Percentiles rank a stretch among this genome's conserved stretches.
Conservation (phyloP, 441 rosid genomes). For the Omphalea diandra region DNA sequence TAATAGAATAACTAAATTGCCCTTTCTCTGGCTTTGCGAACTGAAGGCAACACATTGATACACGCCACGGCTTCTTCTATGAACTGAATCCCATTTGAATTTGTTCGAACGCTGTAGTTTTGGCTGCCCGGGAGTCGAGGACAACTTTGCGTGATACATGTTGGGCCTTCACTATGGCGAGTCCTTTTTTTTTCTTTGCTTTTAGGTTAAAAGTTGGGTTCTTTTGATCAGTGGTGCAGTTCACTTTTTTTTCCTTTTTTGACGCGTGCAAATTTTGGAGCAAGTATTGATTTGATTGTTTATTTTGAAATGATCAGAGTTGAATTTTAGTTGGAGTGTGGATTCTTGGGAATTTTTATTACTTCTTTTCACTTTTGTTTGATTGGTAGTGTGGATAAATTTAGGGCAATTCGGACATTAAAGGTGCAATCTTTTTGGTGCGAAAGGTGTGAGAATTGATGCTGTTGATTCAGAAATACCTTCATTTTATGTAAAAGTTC, state of each 20-base stretch:
- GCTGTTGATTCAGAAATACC: not conserved
- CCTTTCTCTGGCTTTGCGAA: not conserved
- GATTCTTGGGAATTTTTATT: not conserved
- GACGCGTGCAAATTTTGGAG: not conserved
- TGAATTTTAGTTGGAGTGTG: not conserved
- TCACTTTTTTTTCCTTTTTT: not conserved
- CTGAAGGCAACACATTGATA: not conserved
- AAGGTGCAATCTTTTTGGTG: not conserved
- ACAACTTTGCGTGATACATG: not conserved
- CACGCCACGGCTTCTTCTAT: not conserved
- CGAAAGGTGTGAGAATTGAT: not conserved
- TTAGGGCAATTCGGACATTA: not conserved
- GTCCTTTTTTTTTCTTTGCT: not conserved
- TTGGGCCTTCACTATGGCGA: constrained; percentile 2
- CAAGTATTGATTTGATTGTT: not conserved
- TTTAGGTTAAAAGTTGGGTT: not conserved
- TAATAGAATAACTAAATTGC: too few species aligned
- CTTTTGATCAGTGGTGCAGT: not conserved
- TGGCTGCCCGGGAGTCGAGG: too few species aligned
- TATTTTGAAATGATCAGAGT: not conserved
- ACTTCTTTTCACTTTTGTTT: not conserved
- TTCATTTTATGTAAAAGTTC: not conserved
- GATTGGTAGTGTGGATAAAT: not conserved
- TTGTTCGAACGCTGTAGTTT: not conserved
- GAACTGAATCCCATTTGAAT: not conserved